Evolutionary conservation across 148 eudicot genomes (phyloP), one percentile per base, ranked within the genome.

Genomic region (Pouteria glomerata): DNA sequence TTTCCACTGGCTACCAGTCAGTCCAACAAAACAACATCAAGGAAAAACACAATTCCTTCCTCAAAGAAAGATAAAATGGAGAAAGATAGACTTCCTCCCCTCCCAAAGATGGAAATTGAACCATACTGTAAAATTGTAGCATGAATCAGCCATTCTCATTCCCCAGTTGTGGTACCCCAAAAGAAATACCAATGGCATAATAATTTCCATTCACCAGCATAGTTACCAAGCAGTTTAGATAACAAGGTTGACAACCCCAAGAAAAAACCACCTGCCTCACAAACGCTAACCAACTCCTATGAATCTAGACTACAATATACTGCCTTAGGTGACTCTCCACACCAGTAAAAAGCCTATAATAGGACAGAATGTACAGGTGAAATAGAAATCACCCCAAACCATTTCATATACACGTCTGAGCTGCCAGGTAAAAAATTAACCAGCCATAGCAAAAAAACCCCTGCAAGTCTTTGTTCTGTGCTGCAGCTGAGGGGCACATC

Each of bases 331-430:
- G 44, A 66, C 61, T 30, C 77, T 39, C 65, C 34, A 66, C 41
- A 29, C 34, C n/a, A n/a, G 44, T 44, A 6, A 35, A 74, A 56
- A 56, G 72, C 63, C 73, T 39, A 18, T 16, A 57, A 29, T 39
- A 57, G 63, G n/a, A 33, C 11, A 18, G 31, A 24, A 55, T 39
- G 12, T 57, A 57, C 73, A 57, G 23, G 24, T 57, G 11, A 15
- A 27, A 26, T 12, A 34, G 7, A 68, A 4, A 50, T 34, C 3
- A 21, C 0, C 7, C 69, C 11, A 21, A 44, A 27, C 10, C 27
- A 45, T 3, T 27, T 41, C 60, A 69, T 69, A n/a, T 69, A 69
- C 72, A 69, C 2, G 21, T 21, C 35, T 7, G 16, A 24, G 19
- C 44, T 39, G 18, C n/a, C n/a, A 6, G 71, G 34, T 51, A 33